phyloP scores from a whole-genome alignment of 352 stramenopile species.

The Pythium volutum region DNA sequence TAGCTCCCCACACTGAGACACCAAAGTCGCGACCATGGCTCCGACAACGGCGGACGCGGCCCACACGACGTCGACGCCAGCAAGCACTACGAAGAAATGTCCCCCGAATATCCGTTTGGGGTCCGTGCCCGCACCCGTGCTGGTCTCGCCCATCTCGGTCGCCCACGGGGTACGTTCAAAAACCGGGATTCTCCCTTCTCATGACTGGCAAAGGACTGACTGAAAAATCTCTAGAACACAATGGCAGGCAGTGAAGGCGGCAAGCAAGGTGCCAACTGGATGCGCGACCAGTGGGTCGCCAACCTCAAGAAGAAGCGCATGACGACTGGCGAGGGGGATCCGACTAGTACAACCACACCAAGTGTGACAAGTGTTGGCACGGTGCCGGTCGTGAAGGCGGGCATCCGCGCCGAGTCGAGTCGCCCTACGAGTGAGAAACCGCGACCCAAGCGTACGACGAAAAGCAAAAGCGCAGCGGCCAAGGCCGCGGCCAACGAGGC shows the following conservation, averaged over 20 bases:
- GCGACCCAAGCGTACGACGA: slow-evolving; percentile 11
- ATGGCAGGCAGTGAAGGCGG: slow-evolving; percentile 35
- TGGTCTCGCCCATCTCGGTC: slow-evolving; percentile 35
- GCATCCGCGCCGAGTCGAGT: slow-evolving; percentile 18
- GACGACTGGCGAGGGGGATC: slow-evolving; percentile 6
- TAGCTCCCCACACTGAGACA: neutral
- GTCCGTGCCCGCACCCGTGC: slow-evolving; percentile 23
- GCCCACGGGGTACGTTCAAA: slow-evolving; percentile 28
- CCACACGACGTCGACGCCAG: too few relatives aligned
- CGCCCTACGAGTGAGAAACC: slow-evolving; percentile 4
- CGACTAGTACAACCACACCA: neutral
- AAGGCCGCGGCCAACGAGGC: neutral
- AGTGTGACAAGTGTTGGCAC: neutral
- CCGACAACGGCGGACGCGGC: neutral
- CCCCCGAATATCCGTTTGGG: slow-evolving; percentile 29
- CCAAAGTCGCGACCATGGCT: slow-evolving; percentile 10
- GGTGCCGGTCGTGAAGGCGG: slow-evolving; percentile 17
- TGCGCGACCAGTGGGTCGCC: slow-evolving; percentile 82
- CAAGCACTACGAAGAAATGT: slow-evolving; percentile 23
- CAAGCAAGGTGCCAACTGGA: slow-evolving; percentile 49
- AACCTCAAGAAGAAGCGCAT: slow-evolving; percentile 80
- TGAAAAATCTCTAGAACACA: slow-evolving; percentile 26
- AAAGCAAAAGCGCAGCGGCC: slow-evolving; percentile 15
- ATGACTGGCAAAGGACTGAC: neutral
- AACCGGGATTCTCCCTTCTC: neutral